Conservation (phyloP, 2,329 filamentous ascomycete species). For the Aspergillus intermedius region DNA sequence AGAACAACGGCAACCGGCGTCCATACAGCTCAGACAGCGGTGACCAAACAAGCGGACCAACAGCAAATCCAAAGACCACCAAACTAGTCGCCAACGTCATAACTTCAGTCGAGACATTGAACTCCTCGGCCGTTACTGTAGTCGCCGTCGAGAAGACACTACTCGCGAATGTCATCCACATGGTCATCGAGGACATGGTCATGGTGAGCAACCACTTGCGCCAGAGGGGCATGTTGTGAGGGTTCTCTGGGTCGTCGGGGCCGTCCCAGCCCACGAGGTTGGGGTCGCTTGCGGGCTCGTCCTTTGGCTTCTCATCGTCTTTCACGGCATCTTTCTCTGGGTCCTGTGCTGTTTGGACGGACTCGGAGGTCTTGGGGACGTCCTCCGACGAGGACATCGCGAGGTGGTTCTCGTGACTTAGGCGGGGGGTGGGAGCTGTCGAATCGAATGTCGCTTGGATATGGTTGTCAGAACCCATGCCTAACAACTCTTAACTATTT, state of each 20-base stretch:
- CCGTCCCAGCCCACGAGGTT: slow-evolving; percentile 29
- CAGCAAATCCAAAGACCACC: slow-evolving; percentile 44
- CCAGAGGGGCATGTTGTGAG: slow-evolving; percentile 24
- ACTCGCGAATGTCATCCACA: slow-evolving; percentile 43
- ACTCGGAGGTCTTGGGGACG: slow-evolving; percentile 7
- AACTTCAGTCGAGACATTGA: slow-evolving; percentile 37
- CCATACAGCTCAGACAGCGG: slow-evolving; percentile 47
- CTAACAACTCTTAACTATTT: neutral
- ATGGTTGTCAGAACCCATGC: slow-evolving; percentile 1
- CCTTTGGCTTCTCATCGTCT: slow-evolving; percentile 8
- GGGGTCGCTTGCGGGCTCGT: slow-evolving; percentile 16
- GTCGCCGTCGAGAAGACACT: slow-evolving; percentile 43
- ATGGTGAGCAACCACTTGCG: slow-evolving; percentile 37
- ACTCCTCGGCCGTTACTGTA: slow-evolving; percentile 35
- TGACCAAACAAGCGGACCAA: slow-evolving; percentile 48
- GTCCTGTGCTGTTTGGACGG: slow-evolving; percentile 3
- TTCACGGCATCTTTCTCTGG: slow-evolving; percentile 5
- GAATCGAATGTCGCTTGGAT: slow-evolving; percentile 2
- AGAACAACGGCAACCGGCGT: slow-evolving; percentile 43
- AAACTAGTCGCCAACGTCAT: slow-evolving; percentile 38
- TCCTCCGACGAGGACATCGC: slow-evolving; percentile 7
- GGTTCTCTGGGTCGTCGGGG: slow-evolving; percentile 27
- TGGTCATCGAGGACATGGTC: slow-evolving; percentile 28
- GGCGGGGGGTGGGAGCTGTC: slow-evolving; percentile 2
- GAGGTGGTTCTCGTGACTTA: slow-evolving; percentile 3